Conservation (phyloP, 1,284 basidiomycete genomes). For the Lignosus rhinocerotis region DNA sequence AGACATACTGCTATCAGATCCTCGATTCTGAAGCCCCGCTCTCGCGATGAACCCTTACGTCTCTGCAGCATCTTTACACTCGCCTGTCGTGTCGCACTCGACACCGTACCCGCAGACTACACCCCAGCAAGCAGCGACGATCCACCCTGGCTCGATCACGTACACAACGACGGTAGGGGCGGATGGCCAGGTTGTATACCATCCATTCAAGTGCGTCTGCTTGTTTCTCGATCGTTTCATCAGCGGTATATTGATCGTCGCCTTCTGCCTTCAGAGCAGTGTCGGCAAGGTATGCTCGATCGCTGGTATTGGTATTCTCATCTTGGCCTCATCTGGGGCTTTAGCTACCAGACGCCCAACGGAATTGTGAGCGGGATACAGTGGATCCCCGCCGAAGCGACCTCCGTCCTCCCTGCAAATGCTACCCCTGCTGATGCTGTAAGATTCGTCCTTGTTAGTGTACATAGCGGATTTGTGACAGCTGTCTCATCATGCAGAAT, state of each 20-base stretch:
- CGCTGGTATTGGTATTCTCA: background rate
- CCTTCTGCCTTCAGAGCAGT: conserved; percentile 51
- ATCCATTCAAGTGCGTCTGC: conserved; percentile 64
- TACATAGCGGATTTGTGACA: no score
- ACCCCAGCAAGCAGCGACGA: conserved; percentile 32
- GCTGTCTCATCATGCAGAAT: conserved; percentile 42
- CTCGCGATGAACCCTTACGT: conserved; percentile 24
- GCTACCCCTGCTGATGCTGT: conserved; percentile 61
- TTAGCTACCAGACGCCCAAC: conserved; percentile 68
- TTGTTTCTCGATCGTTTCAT: conserved; percentile 4
- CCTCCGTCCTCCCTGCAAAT: conserved; percentile 55
- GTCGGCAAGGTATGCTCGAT: conserved; percentile 54
- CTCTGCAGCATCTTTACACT: conserved; percentile 18
- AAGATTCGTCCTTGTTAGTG: conserved; percentile 19
- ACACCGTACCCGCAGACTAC: conserved; percentile 17
- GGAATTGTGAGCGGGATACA: conserved; percentile 72
- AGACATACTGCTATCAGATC: background rate
- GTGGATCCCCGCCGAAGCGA: conserved; percentile 73
- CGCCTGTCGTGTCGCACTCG: conserved; percentile 25
- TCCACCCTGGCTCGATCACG: conserved; percentile 61
- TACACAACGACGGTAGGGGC: conserved; percentile 62
- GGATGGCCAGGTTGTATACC: conserved; percentile 63
- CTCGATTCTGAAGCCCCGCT: background rate
- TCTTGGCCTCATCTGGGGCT: background rate
- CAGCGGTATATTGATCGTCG: conserved; percentile 10